Conservation (phyloP, 176 grass and related monocot species). For the Cenchrus fungigraminus region DNA sequence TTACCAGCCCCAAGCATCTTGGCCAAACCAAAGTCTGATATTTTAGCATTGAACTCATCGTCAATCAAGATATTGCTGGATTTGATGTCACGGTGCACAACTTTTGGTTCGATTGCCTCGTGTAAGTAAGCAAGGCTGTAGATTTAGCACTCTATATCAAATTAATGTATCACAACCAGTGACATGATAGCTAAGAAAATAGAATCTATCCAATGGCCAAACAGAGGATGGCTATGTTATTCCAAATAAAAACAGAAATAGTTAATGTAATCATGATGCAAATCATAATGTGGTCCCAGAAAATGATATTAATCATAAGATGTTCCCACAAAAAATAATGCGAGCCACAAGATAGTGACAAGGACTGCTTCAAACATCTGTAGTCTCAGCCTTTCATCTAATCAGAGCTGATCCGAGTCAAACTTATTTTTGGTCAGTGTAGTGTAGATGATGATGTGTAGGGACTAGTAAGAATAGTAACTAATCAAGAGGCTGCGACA, state of each 20-base stretch:
- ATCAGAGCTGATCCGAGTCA: conserved; percentile 11
- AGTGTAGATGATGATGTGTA: conserved; percentile 3
- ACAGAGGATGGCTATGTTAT: conserved; percentile 1
- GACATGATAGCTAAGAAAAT: conserved; percentile 12
- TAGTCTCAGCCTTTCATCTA: background rate
- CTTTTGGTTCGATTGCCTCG: conserved; percentile 96
- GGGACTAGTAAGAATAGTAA: conserved; percentile 4
- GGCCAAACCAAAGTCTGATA: conserved; percentile 96
- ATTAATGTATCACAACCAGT: conserved; percentile 24
- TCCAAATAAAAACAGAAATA: background rate
- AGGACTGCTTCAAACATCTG: background rate
- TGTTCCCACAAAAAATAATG: background rate
- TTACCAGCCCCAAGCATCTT: conserved; percentile 98
- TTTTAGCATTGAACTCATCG: conserved; percentile 93
- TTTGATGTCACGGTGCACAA: conserved; percentile 96
- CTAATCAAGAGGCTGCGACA: background rate
- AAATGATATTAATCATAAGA: background rate
- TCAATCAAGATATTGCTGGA: conserved; percentile 94
- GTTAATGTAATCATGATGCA: background rate
- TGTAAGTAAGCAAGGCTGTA: conserved; percentile 95
- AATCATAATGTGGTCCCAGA: background rate
- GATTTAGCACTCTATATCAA: conserved; percentile 27
- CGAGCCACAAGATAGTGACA: background rate
- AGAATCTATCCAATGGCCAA: conserved; percentile 3
- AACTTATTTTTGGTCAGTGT: conserved; percentile 24